Conservation (phyloP, 2,329 filamentous ascomycete species). For the Ceratocystis smalleyi region DNA sequence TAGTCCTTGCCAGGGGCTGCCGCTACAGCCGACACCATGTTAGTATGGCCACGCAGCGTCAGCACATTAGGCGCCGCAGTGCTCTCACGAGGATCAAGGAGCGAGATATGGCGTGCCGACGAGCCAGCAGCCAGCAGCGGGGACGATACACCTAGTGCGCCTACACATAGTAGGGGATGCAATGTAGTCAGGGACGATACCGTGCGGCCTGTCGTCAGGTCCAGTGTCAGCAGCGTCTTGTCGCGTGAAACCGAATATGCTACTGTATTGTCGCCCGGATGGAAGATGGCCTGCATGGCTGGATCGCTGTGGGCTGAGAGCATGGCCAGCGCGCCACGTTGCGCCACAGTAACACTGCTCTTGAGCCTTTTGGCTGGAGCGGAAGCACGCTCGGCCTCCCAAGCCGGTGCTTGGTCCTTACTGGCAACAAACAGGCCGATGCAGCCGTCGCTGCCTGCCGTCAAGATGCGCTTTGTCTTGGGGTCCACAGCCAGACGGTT, state of each 20-base stretch:
- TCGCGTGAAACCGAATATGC: conserved; percentile 87
- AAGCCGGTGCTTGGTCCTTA: conserved; percentile 59
- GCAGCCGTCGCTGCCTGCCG: conserved; percentile 67
- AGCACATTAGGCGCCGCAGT: conserved; percentile 65
- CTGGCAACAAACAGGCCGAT: conserved; percentile 81
- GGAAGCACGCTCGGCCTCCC: conserved; percentile 49
- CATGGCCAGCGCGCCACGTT: conserved; percentile 64
- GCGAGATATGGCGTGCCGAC: conserved; percentile 69
- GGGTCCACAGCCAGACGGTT: conserved; percentile 59
- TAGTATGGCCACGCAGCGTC: conserved; percentile 81
- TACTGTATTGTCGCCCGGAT: conserved; percentile 68
- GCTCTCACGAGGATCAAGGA: conserved; percentile 77
- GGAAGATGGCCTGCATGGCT: conserved; percentile 70
- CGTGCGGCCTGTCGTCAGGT: conserved; percentile 63
- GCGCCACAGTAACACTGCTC: conserved; percentile 35
- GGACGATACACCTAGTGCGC: conserved; percentile 44
- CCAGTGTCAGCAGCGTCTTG: conserved; percentile 79
- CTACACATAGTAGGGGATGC: conserved; percentile 66
- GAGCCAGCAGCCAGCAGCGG: conserved; percentile 55
- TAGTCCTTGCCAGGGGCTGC: conserved; percentile 49
- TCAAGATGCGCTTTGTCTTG: conserved; percentile 61
- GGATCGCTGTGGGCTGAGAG: conserved; percentile 56
- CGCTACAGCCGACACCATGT: conserved; percentile 42
- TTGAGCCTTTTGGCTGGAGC: conserved; percentile 29
- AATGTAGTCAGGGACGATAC: conserved; percentile 74